A percentile compares a stretch with the other conserved stretches of the same genome.
Conservation (phyloP, 179 eudicot genomes). For the Patellifolia procumbens region DNA sequence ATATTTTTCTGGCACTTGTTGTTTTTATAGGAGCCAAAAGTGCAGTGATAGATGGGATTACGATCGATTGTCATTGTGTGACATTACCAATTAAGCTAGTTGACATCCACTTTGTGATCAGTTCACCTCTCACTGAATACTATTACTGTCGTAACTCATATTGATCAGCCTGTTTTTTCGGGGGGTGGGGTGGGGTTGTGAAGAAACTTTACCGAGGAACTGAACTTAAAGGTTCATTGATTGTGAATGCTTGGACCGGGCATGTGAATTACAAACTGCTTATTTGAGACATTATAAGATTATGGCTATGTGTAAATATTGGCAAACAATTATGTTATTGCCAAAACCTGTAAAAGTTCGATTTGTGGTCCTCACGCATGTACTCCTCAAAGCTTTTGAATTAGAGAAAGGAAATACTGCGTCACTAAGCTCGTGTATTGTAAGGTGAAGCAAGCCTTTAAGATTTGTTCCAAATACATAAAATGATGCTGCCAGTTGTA, state of each 20-base stretch:
- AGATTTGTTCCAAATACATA: constrained; percentile 4
- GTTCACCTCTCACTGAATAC: neutral
- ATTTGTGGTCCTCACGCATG: constrained; percentile 6
- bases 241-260: neutral
- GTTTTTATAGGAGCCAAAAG: too few species aligned
- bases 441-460: constrained; percentile 7
- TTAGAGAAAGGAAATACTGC: neutral
- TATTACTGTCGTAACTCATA: neutral
- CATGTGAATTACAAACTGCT: neutral
- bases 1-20: neutral
- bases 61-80: too few species aligned
- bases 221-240: neutral
- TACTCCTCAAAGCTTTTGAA: constrained; percentile 7
- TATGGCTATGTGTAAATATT: neutral
- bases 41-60: too few species aligned
- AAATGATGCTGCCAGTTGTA: constrained; percentile 10
- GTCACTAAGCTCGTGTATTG: neutral
- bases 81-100: too few species aligned
- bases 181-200: too few species aligned
- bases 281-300: neutral
- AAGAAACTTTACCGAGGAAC: neutral
- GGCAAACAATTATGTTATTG: constrained; percentile 15
- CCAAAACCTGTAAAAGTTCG: constrained; percentile 6
- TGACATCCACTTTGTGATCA: neutral
- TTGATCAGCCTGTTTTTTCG: neutral